Base-by-base conservation (phyloP, 768 basidiomycete species). In the Crucibulum laeve region DNA sequence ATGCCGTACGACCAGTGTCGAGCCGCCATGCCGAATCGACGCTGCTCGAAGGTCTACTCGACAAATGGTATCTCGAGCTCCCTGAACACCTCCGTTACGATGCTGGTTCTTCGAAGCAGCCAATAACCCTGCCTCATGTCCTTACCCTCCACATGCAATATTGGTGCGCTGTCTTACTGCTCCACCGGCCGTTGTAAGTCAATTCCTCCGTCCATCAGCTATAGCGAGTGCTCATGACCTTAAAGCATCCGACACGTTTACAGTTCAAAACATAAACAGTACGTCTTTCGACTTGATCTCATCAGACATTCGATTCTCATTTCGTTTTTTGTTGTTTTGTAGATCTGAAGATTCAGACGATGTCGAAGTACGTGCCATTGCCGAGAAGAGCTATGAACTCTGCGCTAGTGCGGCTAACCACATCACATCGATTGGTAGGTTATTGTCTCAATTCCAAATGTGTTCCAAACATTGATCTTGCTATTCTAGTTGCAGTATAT, bases 131-230 rank as follows among this genome's bases (percentile, higher is more conserved):
- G 1, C 85, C 87, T 3, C 81, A 87, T 50, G 63, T 87, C 19
- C 63, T 90, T 44, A 84, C 83, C 30, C 64, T 91, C 39, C 87
- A 90, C 55, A 84, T 90, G 86, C 84, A 87, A 54, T 90, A 89
- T 55, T 91, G 88, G 88, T 87, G 84, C 55, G 77, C 85, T 8
- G 79, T 82, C 18, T 58, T 91, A 24, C 56, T 91, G 22, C 62
- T 90, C 39, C 87, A 90, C 59, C 77, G 87, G 14, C 87, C 87
- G 8, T 89, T 89, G 86, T 88, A 58, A 65, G 84, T 69, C 7
- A 18, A 11, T 18, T 45, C 40, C 32, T 38, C 25, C 30, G 36
- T 40, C 18, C 44, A 40, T 37, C 21, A 6, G 22, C 38, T 42
- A 47, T 42, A 3, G 45, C 23, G 15, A 14, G 14, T 28, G 42